Percentiles rank a stretch among this genome's conserved stretches.
Conservation (phyloP, 129 eudicot genomes). For the Solidago caesia region DNA sequence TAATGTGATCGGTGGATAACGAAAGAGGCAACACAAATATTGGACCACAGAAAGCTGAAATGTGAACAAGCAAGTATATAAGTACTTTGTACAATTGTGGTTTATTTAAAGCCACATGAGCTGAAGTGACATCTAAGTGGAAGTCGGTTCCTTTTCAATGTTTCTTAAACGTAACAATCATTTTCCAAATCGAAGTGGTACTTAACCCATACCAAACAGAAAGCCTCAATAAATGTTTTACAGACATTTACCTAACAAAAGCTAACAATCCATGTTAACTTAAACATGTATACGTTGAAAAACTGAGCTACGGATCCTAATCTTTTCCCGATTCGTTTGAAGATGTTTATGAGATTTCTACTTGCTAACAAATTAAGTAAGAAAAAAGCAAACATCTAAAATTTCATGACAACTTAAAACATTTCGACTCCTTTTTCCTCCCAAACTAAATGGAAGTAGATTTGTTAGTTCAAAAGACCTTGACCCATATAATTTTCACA, state of each 20-base stretch:
- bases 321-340: no score
- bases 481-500: neutral
- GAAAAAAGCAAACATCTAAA: no score
- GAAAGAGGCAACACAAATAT: neutral
- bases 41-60: conserved; percentile 13
- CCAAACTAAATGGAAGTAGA: neutral
- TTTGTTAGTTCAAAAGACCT: conserved; percentile 2
- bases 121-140: neutral
- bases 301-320: neutral
- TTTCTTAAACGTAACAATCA: conserved; percentile 8
- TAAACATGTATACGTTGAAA: neutral
- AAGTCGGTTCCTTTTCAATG: neutral
- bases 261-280: conserved; percentile 7
- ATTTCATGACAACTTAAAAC: neutral
- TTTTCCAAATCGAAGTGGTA: conserved; percentile 11
- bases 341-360: no score
- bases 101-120: conserved; percentile 14
- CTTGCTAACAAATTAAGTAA: no score
- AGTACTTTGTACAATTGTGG: conserved; percentile 20
- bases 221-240: neutral
- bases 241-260: conserved; percentile 8
- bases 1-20: neutral
- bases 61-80: conserved; percentile 1
- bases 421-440: neutral
- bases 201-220: conserved; percentile 14